phyloP scores from a whole-genome alignment of 805 yeast genomes.

The Blastobotrys mokoenaii region DNA sequence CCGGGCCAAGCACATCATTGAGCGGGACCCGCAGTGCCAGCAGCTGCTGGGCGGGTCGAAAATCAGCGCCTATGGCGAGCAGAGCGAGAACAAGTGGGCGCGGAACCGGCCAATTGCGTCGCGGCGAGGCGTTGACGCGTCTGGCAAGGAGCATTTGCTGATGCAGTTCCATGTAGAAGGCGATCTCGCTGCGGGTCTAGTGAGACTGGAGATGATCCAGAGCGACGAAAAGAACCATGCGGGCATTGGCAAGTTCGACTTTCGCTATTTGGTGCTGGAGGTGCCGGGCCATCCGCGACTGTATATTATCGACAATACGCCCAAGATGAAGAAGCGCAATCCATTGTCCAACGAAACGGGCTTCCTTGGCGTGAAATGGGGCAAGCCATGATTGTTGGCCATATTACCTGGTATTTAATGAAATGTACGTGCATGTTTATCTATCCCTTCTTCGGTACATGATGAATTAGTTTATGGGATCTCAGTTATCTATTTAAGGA shows the following conservation, averaged over 20 bases:
- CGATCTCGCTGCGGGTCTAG: constrained; percentile 49
- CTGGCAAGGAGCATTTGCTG: constrained; percentile 70
- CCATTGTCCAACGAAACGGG: constrained; percentile 35
- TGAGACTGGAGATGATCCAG: constrained; percentile 64
- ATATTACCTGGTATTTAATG: too few species aligned
- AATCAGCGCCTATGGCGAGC: constrained; percentile 78
- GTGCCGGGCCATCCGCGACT: constrained; percentile 62
- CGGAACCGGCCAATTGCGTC: constrained; percentile 76
- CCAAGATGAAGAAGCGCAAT: constrained; percentile 15
- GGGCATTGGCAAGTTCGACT: constrained; percentile 46
- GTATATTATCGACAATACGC: constrained; percentile 44
- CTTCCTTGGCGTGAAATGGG: constrained; percentile 81
- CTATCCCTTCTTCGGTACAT: too few species aligned
- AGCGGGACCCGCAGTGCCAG: constrained; percentile 55
- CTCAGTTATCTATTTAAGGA: too few species aligned
- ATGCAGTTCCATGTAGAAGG: constrained; percentile 87
- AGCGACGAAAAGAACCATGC: constrained; percentile 14
- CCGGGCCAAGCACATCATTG: constrained; percentile 70
- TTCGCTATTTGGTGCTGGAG: constrained; percentile 66
- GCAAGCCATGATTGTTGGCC: constrained; percentile 40
- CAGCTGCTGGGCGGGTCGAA: constrained; percentile 49
- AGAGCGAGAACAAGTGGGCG: constrained; percentile 66
- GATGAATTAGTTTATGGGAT: too few species aligned
- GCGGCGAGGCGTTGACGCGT: constrained; percentile 51
- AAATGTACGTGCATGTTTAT: too few species aligned